Base-by-base conservation (phyloP, 2,329 filamentous ascomycete genomes). In the Penicillium sp. region DNA sequence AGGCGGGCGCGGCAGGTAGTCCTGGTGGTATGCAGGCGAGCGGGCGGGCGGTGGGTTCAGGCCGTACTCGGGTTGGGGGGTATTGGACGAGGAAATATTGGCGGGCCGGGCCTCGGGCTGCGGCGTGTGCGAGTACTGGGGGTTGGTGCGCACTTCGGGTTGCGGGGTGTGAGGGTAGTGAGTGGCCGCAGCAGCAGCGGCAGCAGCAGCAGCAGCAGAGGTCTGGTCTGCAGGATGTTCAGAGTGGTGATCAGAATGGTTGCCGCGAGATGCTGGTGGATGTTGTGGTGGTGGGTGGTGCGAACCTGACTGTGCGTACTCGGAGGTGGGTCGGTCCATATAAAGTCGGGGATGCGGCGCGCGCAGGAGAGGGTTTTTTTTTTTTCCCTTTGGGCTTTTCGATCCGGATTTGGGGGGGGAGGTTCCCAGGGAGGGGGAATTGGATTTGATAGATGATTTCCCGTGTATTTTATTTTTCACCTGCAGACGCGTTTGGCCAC, bases 261-360 rank as follows among this genome's bases (percentile, higher is more conserved):
- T 38, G 50, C 17, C 11, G 50, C 20, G 50, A 34, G 34, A n/a
- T 52, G 35, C 4, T 88, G 85, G 80, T 86, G 74, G 75, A 81
- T 79, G 71, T 20, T 25, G 71, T 49, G 38, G 76, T 79, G 78
- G 75, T 76, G 83, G 82, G 76, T 73, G 74, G 84, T 75, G 88
- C 89, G 91, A 91, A 92, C 89, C 90, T 91, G 89, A 87, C 86
- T 92, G 89, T 86, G 89, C 86, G 82, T 90, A 92, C 79, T 91
- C 89, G 82, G 88, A 80, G 75, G 86, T 84, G 84, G 82, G 79
- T 78, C 82, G 82, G 78, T 86, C 83, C 82, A 86, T 85, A 81
- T 75, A 80, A 74, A 71, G 38, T 57, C 28, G 22, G 47, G 25
- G 70, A 69, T 67, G 67, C 66, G 65, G 65, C 65, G 57, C 49